A percentile compares a stretch with the other conserved stretches of the same genome.
These are phyloP conservation scores for Phytophthora fragariaefolia DNA, from an alignment of 352 stramenopile genomes.

Conservation along the genomic window DNA sequence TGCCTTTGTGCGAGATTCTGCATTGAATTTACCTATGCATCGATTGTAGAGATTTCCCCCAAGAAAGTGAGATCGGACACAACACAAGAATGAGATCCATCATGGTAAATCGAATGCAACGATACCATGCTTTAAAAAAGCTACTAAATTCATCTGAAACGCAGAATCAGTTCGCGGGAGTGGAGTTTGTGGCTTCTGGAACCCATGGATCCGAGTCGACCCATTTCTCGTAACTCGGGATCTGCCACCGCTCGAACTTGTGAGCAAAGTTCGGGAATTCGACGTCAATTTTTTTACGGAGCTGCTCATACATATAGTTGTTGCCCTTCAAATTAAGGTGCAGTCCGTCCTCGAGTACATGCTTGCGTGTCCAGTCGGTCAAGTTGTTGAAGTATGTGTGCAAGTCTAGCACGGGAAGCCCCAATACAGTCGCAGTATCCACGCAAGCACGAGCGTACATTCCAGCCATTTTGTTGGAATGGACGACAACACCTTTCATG, in stretches of 20 bases:
- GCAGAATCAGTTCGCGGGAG: not conserved
- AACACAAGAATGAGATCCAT: not conserved
- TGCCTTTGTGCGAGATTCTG: too few relatives aligned
- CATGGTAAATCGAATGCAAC: not conserved
- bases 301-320: slow-evolving; percentile 30
- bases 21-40: too few relatives aligned
- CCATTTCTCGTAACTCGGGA: slow-evolving; percentile 6
- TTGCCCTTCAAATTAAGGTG: slow-evolving; percentile 60
- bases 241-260: not conserved
- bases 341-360: slow-evolving; percentile 48
- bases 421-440: slow-evolving; percentile 39
- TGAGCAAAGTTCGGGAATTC: slow-evolving; percentile 26
- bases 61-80: not conserved
- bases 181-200: slow-evolving; percentile 2
- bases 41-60: not conserved
- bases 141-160: not conserved
- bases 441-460: slow-evolving; percentile 54
- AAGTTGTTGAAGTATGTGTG: slow-evolving; percentile 48
- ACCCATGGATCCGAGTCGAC: slow-evolving; percentile 17
- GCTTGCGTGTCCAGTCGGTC: slow-evolving; percentile 34
- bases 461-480: slow-evolving; percentile 45
- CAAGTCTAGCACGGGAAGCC: slow-evolving; percentile 49
- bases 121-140: too few relatives aligned
- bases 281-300: slow-evolving; percentile 11
- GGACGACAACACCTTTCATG: slow-evolving; percentile 35